These are phyloP conservation scores for Prunus mongolica DNA, from an alignment of 306 rosid genomes.

Conservation along the genomic window DNA sequence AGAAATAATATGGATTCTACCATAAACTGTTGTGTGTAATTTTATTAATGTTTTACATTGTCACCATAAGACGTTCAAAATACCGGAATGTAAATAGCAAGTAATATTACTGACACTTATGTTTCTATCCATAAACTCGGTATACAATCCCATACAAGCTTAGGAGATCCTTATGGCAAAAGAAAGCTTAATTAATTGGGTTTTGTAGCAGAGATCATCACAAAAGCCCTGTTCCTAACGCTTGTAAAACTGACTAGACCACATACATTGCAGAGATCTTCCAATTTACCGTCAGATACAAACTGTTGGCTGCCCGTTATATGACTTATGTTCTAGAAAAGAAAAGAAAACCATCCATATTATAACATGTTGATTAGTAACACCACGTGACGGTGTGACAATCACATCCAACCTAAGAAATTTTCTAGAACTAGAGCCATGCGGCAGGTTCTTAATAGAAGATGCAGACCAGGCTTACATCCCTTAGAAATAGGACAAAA, in stretches of 20 bases:
- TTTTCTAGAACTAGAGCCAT: too few species aligned
- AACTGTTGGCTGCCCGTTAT: slow-evolving; percentile 44
- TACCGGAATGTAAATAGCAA: too few species aligned
- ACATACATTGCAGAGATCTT: slow-evolving; percentile 74
- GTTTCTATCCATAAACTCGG: not conserved
- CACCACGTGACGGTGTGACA: too few species aligned
- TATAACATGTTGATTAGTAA: too few species aligned
- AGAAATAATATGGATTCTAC: not conserved
- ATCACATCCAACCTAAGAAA: too few species aligned
- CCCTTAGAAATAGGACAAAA: slow-evolving; percentile 35
- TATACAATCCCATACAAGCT: not conserved
- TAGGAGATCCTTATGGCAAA: slow-evolving; percentile 6
- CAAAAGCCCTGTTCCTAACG: slow-evolving; percentile 63
- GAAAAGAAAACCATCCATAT: too few species aligned
- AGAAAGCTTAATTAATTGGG: slow-evolving; percentile 39
- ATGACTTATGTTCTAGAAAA: slow-evolving; percentile 42
- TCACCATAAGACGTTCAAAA: too few species aligned
- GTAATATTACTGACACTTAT: too few species aligned
- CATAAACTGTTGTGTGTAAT: not conserved
- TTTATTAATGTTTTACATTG: too few species aligned
- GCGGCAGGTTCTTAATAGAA: too few species aligned
- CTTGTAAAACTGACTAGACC: slow-evolving; percentile 60
- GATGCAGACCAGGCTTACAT: too few species aligned
- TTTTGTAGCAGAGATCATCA: slow-evolving; percentile 80
- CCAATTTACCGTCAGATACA: slow-evolving; percentile 66